phyloP scores from a whole-genome alignment of 148 eudicot genomes.

The Pouteria glomerata region DNA sequence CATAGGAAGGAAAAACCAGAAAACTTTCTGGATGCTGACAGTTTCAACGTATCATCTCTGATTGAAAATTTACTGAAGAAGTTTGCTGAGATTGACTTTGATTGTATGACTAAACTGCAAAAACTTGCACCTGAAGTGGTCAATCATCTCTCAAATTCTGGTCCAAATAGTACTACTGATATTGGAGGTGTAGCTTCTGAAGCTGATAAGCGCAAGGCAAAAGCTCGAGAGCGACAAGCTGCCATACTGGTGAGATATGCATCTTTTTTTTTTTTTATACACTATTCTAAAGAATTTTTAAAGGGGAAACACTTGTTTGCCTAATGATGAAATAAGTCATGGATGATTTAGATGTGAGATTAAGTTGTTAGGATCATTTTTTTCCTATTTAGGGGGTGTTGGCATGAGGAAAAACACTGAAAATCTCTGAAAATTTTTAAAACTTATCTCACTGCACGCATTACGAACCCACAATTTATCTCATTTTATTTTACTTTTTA shows the following conservation, averaged over 20 bases:
- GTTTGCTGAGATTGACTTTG: slow-evolving; percentile 66
- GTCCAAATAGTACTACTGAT: slow-evolving; percentile 20
- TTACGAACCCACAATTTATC: too few species aligned
- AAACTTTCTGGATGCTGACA: slow-evolving; percentile 51
- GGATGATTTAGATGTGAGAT: not conserved
- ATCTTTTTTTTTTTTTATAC: not conserved
- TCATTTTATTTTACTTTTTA: too few species aligned
- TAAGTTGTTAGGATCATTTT: too few species aligned
- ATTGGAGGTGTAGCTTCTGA: slow-evolving; percentile 31
- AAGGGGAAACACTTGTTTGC: not conserved
- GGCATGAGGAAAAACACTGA: too few species aligned
- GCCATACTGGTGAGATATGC: slow-evolving; percentile 67
- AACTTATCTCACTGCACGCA: too few species aligned
- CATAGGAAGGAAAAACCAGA: slow-evolving; percentile 49
- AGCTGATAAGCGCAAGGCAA: slow-evolving; percentile 78
- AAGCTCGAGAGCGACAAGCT: slow-evolving; percentile 95
- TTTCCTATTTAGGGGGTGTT: too few species aligned
- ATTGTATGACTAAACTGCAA: slow-evolving; percentile 57
- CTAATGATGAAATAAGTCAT: not conserved
- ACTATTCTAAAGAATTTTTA: not conserved
- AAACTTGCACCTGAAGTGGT: slow-evolving; percentile 72
- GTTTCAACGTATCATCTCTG: slow-evolving; percentile 57
- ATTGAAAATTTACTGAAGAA: slow-evolving; percentile 62
- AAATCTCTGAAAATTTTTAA: too few species aligned
- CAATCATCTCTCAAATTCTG: slow-evolving; percentile 32